A percentile compares a stretch with the other conserved stretches of the same genome.
Conservation (phyloP, 2,329 filamentous ascomycete genomes). For the Diplodia scrobiculata region DNA sequence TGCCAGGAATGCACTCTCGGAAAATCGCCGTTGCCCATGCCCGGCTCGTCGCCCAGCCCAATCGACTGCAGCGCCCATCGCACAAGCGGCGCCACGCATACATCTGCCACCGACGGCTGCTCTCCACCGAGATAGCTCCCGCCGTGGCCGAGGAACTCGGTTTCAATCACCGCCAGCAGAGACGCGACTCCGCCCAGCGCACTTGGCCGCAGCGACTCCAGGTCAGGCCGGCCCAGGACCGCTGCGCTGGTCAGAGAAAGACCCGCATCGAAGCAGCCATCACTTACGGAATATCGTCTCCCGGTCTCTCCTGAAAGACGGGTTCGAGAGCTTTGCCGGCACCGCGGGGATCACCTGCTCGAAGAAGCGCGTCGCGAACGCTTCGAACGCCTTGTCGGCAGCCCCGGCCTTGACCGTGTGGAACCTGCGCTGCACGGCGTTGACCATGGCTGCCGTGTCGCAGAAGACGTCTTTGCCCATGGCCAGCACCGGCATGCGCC, state of each 20-base stretch:
- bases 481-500: constrained; percentile 27
- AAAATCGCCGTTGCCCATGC: constrained; percentile 19
- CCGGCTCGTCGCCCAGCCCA: constrained; percentile 12
- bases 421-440: not conserved
- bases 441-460: constrained; percentile 20
- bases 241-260: not conserved
- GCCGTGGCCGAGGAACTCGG: constrained; percentile 2
- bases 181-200: constrained; percentile 2
- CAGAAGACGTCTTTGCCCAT: constrained; percentile 29
- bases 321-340: not conserved
- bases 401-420: constrained; percentile 32
- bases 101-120: constrained; percentile 18
- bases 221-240: not conserved
- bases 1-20: constrained; percentile 27
- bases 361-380: constrained; percentile 10
- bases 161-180: not conserved
- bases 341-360: not conserved
- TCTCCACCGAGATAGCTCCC: not conserved
- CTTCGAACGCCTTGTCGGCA: constrained; percentile 28
- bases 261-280: too few relatives aligned
- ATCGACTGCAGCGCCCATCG: constrained; percentile 24
- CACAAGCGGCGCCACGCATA: constrained; percentile 13
- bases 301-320: not conserved
- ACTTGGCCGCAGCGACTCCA: constrained; percentile 3
- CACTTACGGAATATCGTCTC: constrained; percentile 23